These are phyloP conservation scores for Aspergillus eucalypticola DNA, from an alignment of 2,329 filamentous ascomycete species.

Conservation along the genomic window DNA sequence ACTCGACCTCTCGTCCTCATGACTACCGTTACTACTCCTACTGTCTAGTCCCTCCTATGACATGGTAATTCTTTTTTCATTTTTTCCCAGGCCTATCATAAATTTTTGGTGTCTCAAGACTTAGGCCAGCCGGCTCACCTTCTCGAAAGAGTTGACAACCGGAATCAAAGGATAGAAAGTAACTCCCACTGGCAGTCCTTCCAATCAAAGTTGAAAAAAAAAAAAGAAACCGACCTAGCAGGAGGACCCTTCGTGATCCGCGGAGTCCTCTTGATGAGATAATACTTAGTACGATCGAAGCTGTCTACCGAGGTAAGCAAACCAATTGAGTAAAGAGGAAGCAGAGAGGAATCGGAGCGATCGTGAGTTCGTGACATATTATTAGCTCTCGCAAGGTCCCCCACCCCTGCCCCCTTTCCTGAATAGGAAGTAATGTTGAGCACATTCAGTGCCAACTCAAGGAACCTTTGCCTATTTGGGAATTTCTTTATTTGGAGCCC, in stretches of 20 bases:
- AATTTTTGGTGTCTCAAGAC: neutral
- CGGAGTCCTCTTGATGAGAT: neutral
- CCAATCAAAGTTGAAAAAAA: neutral
- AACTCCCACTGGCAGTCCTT: neutral
- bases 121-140: neutral
- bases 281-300: neutral
- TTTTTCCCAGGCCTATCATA: no score
- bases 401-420: conserved; percentile 13
- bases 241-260: neutral
- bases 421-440: conserved; percentile 5
- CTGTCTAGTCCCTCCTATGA: no score
- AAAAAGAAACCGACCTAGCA: neutral
- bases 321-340: neutral
- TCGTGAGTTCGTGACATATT: conserved; percentile 16
- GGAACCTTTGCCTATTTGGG: conserved; percentile 8
- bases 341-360: conserved; percentile 7
- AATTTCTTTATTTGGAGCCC: conserved; percentile 19
- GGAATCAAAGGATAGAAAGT: neutral
- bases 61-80: no score
- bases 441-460: conserved; percentile 9
- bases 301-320: neutral
- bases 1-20: neutral
- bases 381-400: conserved; percentile 12
- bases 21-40: no score
- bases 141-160: neutral